Evolutionary conservation across 2,329 filamentous ascomycete species (phyloP), one percentile per base, ranked within the genome.

Genomic region (Pestalotiopsis sp.): DNA sequence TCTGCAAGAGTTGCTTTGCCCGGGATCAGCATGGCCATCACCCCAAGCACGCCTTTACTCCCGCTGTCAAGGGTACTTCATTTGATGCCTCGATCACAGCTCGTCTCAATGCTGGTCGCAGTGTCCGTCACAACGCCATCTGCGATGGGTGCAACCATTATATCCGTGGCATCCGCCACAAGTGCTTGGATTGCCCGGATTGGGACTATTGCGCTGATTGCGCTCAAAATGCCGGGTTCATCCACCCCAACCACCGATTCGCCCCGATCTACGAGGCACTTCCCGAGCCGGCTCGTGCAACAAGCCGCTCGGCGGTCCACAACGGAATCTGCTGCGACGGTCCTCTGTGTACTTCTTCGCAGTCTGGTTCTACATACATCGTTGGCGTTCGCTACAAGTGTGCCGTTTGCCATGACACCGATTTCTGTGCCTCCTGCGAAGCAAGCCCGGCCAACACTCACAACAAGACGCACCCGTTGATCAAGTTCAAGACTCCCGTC

Each of bases 381-480:
- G 86, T 87, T 67, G 97, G 96, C 65, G 88, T 92, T 70, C 93
- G 96, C 72, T 99, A 96, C 88, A 99, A 99, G 89, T 99, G 96
- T 78, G 93, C 95, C 66, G 92, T 99, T 68, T 99, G 96, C 85
- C 87, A 97, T 77, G 95, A 99, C 79, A 92, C 92, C 41, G 96
- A 99, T 81, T 97, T 98, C 84, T 99, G 96, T 79, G 93, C 93
- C 77, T 92, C 89, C 77, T 99, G 96, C 83, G 97, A 99, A 83
- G 94, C 95, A 63, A 90, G 90, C 75, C 96, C 96, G 7, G 85
- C 86, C 72, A 95, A 97, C 80, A 85, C 84, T 25, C 96, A 99
- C 85, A 98, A 98, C 85, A 91, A 90, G 80, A 97, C 95, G n/a
- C 96, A 99, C 76, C 96, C 96, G 36, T 85, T 99, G 74, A 94